Evolutionary conservation across 192 early-diverging fungal species (phyloP), one percentile per base, ranked within the genome.

Genomic region (Paraglomus brasilianum): DNA sequence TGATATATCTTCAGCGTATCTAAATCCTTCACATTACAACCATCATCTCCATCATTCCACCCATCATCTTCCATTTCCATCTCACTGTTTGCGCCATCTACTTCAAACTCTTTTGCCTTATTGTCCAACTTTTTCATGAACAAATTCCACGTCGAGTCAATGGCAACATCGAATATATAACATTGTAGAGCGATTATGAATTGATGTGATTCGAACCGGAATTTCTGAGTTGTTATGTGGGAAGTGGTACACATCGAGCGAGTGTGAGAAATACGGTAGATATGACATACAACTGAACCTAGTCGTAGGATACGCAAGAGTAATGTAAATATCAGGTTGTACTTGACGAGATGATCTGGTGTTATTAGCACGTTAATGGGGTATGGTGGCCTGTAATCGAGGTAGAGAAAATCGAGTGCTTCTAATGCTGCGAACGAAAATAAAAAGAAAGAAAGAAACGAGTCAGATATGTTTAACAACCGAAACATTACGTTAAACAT

Each of bases 381-480:
- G 17, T 77, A 71, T 8, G 76, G 73, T 10, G 81, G 73, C 47
- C 75, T 73, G 70, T 82, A 85, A 13, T 74, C 60, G 42, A 85
- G 44, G 8, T 78, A 77, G 21, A 85, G 68, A 65, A 83, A 85
- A 42, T 85, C 83, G 2, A 83, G 66, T n/a, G 81, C 80, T 30
- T 80, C 79, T 7, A 82, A 44, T 14, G 78, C 75, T 77, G 45
- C 36, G 40, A 19, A 64, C 41, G 17, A 52, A 43, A 51, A 21
- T 36, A 53, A 19, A 14, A 52, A 42, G 2, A 52, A 8, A 21
- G 1, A 58, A 15, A 46, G 10, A 5, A 30, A 56, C 51, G n/a
- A n/a, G 17, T 21, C 5, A 4, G 64, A 36, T 6, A 36, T 38
- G 38, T 45, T 38, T 38, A 7, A 41, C 39, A 50, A 22, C 50